Conservation (phyloP, 2,329 filamentous ascomycete genomes). For the Xylaria sp. region DNA sequence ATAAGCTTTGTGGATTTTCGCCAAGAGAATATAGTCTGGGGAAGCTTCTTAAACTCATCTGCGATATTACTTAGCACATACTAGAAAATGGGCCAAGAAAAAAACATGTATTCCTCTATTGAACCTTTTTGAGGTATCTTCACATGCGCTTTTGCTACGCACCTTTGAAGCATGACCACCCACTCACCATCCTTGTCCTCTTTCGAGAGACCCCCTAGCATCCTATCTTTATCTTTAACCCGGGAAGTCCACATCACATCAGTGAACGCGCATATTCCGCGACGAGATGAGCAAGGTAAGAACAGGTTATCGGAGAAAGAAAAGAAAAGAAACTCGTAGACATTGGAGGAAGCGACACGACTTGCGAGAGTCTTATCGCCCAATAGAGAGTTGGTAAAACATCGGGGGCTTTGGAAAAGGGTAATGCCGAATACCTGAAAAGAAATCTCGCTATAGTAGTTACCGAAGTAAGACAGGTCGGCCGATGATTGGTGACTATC, state of each 20-base stretch:
- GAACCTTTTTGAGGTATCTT: not conserved
- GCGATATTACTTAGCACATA: no score
- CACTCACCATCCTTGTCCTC: not conserved
- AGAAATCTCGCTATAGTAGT: not conserved
- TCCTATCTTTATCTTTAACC: not conserved
- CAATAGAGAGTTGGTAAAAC: slow-evolving; percentile 1
- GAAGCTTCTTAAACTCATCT: not conserved
- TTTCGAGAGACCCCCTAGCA: not conserved
- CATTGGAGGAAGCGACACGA: slow-evolving; percentile 1
- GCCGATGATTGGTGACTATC: not conserved
- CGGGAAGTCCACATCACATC: not conserved
- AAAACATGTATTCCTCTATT: no score
- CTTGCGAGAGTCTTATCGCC: slow-evolving; percentile 6
- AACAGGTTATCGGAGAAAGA: not conserved
- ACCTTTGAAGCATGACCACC: not conserved
- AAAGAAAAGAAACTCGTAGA: not conserved
- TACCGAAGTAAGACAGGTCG: not conserved
- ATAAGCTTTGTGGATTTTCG: slow-evolving; percentile 22
- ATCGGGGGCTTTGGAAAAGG: not conserved
- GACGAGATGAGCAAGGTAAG: not conserved
- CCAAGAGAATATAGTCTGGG: slow-evolving; percentile 19
- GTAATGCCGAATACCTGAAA: not conserved
- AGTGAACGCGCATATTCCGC: slow-evolving; percentile 5
- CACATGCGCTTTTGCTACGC: not conserved
- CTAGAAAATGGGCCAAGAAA: no score